phyloP scores from a whole-genome alignment of 176 grass and related monocot species.

The Hsuehochloa calcarea region DNA sequence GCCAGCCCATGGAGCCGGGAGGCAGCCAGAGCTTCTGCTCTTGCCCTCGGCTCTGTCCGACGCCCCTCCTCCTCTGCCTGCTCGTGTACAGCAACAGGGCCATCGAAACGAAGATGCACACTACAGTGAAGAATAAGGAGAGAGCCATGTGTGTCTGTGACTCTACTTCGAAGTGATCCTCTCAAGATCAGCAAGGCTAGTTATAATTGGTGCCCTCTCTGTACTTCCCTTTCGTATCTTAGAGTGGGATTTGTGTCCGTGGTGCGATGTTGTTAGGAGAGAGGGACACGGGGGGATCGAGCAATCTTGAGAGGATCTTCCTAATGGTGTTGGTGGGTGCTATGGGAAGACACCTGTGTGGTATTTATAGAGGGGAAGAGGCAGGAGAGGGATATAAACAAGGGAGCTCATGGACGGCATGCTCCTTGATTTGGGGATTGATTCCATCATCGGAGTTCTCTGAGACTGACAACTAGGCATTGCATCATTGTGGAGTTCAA shows the following conservation, averaged over 20 bases:
- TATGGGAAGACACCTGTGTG: conserved; percentile 22
- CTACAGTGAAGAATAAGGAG: background rate
- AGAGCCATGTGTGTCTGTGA: conserved; percentile 18
- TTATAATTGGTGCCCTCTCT: conserved; percentile 3
- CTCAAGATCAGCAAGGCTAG: conserved; percentile 20
- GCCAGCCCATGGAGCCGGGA: conserved; percentile 90
- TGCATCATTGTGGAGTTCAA: background rate
- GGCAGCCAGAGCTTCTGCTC: conserved; percentile 45
- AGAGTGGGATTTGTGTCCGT: conserved; percentile 29
- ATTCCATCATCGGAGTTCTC: background rate
- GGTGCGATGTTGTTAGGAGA: conserved; percentile 8
- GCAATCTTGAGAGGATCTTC: conserved; percentile 44
- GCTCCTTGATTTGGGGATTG: background rate
- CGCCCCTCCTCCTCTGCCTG: background rate
- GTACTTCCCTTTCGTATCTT: conserved; percentile 37
- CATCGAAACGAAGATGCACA: background rate
- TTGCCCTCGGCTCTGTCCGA: background rate
- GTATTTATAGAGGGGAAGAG: conserved; percentile 35
- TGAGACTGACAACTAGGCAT: background rate
- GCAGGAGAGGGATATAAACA: background rate
- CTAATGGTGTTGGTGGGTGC: conserved; percentile 36
- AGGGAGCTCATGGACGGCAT: background rate
- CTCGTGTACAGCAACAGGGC: background rate
- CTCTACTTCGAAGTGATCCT: background rate
- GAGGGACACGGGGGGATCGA: conserved; percentile 40